Evolutionary conservation across 768 basidiomycete species (phyloP), one percentile per base, ranked within the genome.

Genomic region (Leccinellum luteum): DNA sequence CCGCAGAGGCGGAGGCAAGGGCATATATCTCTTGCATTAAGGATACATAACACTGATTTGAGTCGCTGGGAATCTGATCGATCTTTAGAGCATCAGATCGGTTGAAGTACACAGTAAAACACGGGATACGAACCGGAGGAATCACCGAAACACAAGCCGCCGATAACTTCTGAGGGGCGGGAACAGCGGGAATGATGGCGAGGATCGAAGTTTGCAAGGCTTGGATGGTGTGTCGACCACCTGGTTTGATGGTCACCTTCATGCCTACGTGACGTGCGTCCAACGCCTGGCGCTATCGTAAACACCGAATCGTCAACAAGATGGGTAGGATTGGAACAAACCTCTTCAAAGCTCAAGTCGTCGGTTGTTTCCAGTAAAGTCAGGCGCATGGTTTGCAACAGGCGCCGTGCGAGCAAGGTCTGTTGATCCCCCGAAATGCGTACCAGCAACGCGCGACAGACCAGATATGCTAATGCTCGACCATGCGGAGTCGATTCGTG

Each of bases 21-120:
- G 66, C 71, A 73, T 97, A 98, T 4, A 93, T 70, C 13, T 73
- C 69, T 30, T 85, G 81, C 73, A 86, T 80, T 56, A 93, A 77
- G n/a, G 70, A 64, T 23, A 87, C 78, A 64, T 86, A 92, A 27
- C 69, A 73, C 19, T 71, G 60, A 14, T 74, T 72, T 32, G 59
- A 19, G 31, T 66, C 66, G 4, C 28, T 47, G 3, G 58, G 52
- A 52, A 52, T 55, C 44, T 61, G 51, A 50, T 59, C 51, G 32
- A 8, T 48, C 55, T 61, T 69, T 65, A 61, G 48, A 49, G n/a
- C 59, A 56, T 58, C n/a, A 54, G 28, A 52, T 27, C 9, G 38
- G 6, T 17, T 38, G 44, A 56, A 28, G 17, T 13, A 28, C 4
- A 52, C 2, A 8, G 3, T 27, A 34, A 31, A 28, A 32, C 1